Percentiles rank a stretch among this genome's conserved stretches.
phyloP scores from a whole-genome alignment of 768 basidiomycete species.

The Xerocomus brunneocitrinus region DNA sequence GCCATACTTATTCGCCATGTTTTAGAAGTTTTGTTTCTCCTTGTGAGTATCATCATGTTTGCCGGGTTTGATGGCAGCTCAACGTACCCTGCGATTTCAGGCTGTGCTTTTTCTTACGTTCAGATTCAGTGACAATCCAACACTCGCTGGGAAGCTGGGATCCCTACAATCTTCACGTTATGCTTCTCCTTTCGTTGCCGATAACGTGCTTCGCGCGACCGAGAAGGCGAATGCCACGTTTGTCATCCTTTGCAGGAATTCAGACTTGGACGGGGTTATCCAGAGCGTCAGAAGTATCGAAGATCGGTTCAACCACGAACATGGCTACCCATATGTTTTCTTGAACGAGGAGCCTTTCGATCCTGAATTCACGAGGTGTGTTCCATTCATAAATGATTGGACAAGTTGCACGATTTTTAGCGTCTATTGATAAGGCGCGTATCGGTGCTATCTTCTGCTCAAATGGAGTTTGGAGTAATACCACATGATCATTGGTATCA shows the following conservation, averaged over 20 bases:
- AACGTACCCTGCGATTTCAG: slow-evolving; percentile 3
- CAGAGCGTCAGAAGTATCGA: slow-evolving; percentile 53
- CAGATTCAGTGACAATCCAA: background rate
- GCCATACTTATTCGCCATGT: slow-evolving; percentile 20
- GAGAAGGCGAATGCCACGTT: slow-evolving; percentile 53
- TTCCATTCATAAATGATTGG: background rate
- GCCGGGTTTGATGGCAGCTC: background rate
- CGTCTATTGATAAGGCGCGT: slow-evolving; percentile 24
- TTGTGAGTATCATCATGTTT: slow-evolving; percentile 15
- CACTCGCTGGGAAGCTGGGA: background rate
- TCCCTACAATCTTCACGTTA: background rate
- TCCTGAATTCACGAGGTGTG: slow-evolving; percentile 46
- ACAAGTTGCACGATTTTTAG: slow-evolving; percentile 11
- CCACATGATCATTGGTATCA: slow-evolving; percentile 63
- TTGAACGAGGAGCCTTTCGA: slow-evolving; percentile 59
- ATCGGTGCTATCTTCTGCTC: slow-evolving; percentile 37
- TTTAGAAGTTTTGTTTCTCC: slow-evolving; percentile 8
- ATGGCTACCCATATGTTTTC: slow-evolving; percentile 60
- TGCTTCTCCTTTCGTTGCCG: background rate
- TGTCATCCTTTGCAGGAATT: slow-evolving; percentile 52
- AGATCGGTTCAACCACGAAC: slow-evolving; percentile 53
- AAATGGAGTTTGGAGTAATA: slow-evolving; percentile 56
- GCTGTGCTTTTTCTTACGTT: slow-evolving; percentile 14
- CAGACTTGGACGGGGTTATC: slow-evolving; percentile 42
- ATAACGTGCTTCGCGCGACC: background rate